Base-by-base conservation (phyloP, 2,329 filamentous ascomycete genomes). In the Zasmidium cellare region DNA sequence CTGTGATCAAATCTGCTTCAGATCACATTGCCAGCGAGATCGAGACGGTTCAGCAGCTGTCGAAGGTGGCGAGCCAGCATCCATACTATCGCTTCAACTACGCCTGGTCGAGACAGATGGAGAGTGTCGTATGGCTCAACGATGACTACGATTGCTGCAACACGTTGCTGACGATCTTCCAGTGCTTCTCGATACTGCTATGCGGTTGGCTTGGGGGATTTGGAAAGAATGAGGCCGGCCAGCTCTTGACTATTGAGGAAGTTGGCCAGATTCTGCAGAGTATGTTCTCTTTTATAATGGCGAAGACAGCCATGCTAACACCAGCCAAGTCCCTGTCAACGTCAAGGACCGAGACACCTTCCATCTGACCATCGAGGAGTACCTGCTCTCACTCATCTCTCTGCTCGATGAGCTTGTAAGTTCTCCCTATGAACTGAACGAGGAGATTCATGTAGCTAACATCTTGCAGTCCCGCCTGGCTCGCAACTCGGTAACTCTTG, bases 11-110 rank as follows among this genome's bases (percentile, higher is more conserved):
- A 11, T 84, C 89, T 65, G 87, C 91, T 1, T 84, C 91, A 59
- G 77, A 79, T 60, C 84, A 84, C 57, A 89, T 97, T 72, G 79
- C 84, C 62, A 84, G 89, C 35, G 86, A 96, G 73, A 83, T 90
- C 56, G 79, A 85, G 49, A 88, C 87, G 46, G 83, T 97, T 47
- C 77, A 80, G 57, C 85, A 87, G 65, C 84, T 99, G 46, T 84
- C 85, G 60, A 77, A 82, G 55, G 84, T 90, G 55, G 91, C 92
- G 1, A 92, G 91, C 23, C 83, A 90, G 72, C 88, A 96, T 69
- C 93, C 94, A 0, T 99, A 97, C 81, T 99, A 97, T 86, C 97
- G 96, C 83, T 97, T 96, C 80, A 97, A 97, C 76, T 79, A 82
- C 56, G 85, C 91, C 73, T 99, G 94, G 94, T 84, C 86, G 24